Conservation (phyloP, 306 rosid species). For the Cyclanthera cordifolia region DNA sequence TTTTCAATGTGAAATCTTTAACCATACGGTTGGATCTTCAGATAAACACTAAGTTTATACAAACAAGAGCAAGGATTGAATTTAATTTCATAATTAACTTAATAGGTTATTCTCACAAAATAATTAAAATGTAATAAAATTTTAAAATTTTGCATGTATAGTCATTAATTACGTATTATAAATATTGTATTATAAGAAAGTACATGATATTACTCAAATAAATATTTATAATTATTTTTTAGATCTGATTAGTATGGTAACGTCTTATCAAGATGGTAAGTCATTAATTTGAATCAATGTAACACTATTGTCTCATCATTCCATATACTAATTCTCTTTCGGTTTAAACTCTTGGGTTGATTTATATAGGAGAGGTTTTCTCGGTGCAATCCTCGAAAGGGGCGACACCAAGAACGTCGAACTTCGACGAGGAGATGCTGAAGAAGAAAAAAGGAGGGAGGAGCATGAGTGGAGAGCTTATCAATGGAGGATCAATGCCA, state of each 20-base stretch:
- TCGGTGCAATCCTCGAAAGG: slow-evolving; percentile 65
- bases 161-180: too few species aligned
- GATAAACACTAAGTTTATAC: too few species aligned
- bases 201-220: too few species aligned
- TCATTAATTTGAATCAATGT: background rate
- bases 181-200: too few species aligned
- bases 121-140: too few species aligned
- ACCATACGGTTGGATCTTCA: background rate
- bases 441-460: slow-evolving; percentile 57
- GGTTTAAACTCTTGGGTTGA: background rate
- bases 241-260: too few species aligned
- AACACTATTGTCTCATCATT: background rate
- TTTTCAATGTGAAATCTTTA: too few species aligned
- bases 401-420: slow-evolving; percentile 58
- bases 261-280: background rate
- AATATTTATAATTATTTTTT: too few species aligned
- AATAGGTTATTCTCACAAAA: too few species aligned
- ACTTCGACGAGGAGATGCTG: slow-evolving; percentile 62
- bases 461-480: slow-evolving; percentile 68
- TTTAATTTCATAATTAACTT: background rate
- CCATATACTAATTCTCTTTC: background rate
- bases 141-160: too few species aligned
- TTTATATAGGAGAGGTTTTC: slow-evolving; percentile 33
- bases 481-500: slow-evolving; percentile 32
- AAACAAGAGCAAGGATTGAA: background rate